Evolutionary conservation across 192 early-diverging fungal species (phyloP), one percentile per base, ranked within the genome.

Genomic region (Coemansia sp.): DNA sequence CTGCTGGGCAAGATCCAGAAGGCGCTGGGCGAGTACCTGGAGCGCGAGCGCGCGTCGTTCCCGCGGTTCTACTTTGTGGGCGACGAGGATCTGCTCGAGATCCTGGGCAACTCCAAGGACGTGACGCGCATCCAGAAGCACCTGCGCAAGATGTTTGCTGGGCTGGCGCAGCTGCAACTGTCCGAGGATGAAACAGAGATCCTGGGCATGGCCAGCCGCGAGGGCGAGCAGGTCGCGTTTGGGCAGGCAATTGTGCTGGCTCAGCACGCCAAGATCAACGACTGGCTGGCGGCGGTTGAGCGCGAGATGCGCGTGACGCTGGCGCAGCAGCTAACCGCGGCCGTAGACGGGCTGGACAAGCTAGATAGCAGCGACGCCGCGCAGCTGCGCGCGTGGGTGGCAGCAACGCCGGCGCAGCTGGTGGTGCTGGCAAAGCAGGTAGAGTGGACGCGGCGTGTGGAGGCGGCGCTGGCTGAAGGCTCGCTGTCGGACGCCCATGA

Each of bases 1-100:
- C 67, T 93, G 36, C 78, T 99, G 27, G 78, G 81, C 52, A 96
- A 95, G 67, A 98, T 99, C 62, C 97, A 99, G 56, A 94, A 95
- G 66, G 94, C 97, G 14, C 82, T 99, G 20, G 97, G 97, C 70
- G 95, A 99, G 57, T 99, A 99, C 57, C 62, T 99, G 53, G 97
- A 99, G 67, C 83, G 92, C 45, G 93, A 99, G 71, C 87, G 97
- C 46, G 84, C 92, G 11, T 83, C 91, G 2, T 99, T 99, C 81
- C 94, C 97, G 27, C 90, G 97, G 9, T 99, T 99, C 82, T 99
- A 99, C 82, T 99, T 99, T 87, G 93, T 99, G 27, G 97, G 95
- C 69, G 97, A 99, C 64, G 97, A 99, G 75, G 97, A 99, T 79
- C 62, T 99, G 76, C 85, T 99, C n/a, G 95, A 99, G 79, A 96